Evolutionary conservation across 768 basidiomycete species (phyloP), one percentile per base, ranked within the genome.

Genomic region (Gloeopeniophorella convolvens): DNA sequence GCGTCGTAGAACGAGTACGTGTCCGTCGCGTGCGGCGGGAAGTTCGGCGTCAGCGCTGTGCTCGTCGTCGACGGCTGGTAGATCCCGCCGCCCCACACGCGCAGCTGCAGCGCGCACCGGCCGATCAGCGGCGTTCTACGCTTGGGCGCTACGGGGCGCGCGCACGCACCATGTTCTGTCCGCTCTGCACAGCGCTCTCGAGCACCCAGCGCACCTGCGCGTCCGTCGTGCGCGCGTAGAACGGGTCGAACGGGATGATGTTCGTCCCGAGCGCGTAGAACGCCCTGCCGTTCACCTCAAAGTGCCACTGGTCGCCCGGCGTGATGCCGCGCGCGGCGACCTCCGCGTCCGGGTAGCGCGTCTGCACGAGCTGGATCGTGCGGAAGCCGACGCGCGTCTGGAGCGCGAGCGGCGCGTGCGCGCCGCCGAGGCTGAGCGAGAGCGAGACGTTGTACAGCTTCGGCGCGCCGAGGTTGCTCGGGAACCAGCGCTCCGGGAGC

Each of bases 241-340:
- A 80, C 7, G 75, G 74, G 62, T 82, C 79, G 55, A 78, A 80
- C 1, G 80, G 80, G 48, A 81, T 78, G 55, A 79, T 71, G 46
- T 79, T 81, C 21, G 76, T 78, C 8, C 79, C 78, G 8, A 72
- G 66, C 42, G 70, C 73, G 51, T 77, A 80, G 56, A 80, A 78
- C 12, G 71, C 70, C 59, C 72, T 72, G 9, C 79, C 79, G 44
- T 81, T 80, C 49, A 81, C 68, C 52, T 74, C 69, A 59, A 81
- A 80, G 60, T 80, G 77, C 73, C 77, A 80, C 55, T 80, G 71
- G 54, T 82, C 77, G 6, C 79, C 78, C 1, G 79, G 77, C 1
- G 72, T 79, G 48, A 80, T 78, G 1, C 78, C 77, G 4, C 74
- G 69, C 27, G 62, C 56, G 3, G 59, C 60, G 16, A 79, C 57